These are phyloP conservation scores for Leccinum huronense DNA, from an alignment of 1,284 basidiomycete genomes.

Conservation along the genomic window DNA sequence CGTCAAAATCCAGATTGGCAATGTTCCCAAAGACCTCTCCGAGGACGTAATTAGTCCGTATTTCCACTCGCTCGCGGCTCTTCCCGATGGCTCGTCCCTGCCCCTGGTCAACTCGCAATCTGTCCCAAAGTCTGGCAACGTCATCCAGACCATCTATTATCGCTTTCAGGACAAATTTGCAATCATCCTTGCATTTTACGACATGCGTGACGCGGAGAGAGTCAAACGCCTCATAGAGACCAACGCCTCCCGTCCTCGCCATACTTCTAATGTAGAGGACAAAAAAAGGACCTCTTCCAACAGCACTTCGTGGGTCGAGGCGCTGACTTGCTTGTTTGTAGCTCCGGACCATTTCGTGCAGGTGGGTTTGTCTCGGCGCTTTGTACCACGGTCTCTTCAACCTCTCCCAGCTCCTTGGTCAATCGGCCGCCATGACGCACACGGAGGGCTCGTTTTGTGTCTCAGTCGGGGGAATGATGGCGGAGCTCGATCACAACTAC, in stretches of 20 bases:
- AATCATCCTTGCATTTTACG: conserved; percentile 62
- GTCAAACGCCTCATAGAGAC: conserved; percentile 44
- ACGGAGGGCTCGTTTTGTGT: conserved; percentile 44
- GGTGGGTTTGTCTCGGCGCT: conserved; percentile 18
- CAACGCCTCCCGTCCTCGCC: conserved; percentile 25
- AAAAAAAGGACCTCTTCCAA: conserved; percentile 25
- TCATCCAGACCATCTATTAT: conserved; percentile 54
- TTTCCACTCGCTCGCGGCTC: conserved; percentile 28
- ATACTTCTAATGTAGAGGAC: conserved; percentile 26
- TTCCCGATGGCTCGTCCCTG: conserved; percentile 15
- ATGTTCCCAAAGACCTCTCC: conserved; percentile 36
- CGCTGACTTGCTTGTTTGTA: conserved; percentile 34
- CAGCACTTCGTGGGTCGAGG: conserved; percentile 22
- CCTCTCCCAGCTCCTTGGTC: conserved; percentile 40
- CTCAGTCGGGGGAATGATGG: conserved; percentile 32
- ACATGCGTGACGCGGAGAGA: conserved; percentile 52
- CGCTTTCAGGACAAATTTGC: conserved; percentile 48
- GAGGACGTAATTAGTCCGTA: conserved; percentile 37
- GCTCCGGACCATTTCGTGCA: conserved; percentile 32
- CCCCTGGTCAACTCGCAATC: conserved; percentile 13
- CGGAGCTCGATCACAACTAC: conserved; percentile 22
- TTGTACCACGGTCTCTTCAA: conserved; percentile 6
- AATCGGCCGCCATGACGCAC: conserved; percentile 38
- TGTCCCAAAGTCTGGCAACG: conserved; percentile 16
- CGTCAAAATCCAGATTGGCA: conserved; percentile 30